Percentiles rank a stretch among this genome's conserved stretches.
Conservation (phyloP, 2,329 filamentous ascomycete species). For the Bipolaris victoriae region DNA sequence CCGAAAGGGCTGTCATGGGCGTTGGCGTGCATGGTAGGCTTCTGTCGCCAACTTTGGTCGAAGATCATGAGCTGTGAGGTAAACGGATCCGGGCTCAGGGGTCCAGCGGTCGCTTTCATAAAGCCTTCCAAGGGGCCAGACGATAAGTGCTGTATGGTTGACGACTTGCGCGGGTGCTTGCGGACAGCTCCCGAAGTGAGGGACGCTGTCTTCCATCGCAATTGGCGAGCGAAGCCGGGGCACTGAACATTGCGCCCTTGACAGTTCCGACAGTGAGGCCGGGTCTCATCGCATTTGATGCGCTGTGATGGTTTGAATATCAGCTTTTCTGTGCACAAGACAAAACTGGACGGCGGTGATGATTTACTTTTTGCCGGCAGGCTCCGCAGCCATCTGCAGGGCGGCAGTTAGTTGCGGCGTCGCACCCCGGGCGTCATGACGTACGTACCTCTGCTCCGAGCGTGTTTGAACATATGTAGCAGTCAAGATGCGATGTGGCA, state of each 20-base stretch:
- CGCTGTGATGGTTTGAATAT: neutral
- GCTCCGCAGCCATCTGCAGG: neutral
- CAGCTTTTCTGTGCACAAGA: neutral
- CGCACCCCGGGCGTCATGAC: neutral
- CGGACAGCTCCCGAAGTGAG: neutral
- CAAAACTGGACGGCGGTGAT: neutral
- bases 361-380: conserved; percentile 1
- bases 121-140: neutral
- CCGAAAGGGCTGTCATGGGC: neutral
- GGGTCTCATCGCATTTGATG: conserved; percentile 1
- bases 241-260: neutral
- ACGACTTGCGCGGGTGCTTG: neutral
- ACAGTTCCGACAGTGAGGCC: neutral
- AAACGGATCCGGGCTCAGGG: neutral
- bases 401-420: neutral
- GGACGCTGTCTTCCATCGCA: neutral
- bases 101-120: neutral
- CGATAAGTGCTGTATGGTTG: neutral
- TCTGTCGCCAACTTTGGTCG: neutral
- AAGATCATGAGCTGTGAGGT: neutral
- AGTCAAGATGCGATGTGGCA: neutral
- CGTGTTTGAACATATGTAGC: neutral
- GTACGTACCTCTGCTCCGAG: conserved; percentile 1
- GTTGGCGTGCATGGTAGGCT: neutral
- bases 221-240: conserved; percentile 1